phyloP scores from a whole-genome alignment of 805 yeast genomes.

The Lipomyces oligophaga region DNA sequence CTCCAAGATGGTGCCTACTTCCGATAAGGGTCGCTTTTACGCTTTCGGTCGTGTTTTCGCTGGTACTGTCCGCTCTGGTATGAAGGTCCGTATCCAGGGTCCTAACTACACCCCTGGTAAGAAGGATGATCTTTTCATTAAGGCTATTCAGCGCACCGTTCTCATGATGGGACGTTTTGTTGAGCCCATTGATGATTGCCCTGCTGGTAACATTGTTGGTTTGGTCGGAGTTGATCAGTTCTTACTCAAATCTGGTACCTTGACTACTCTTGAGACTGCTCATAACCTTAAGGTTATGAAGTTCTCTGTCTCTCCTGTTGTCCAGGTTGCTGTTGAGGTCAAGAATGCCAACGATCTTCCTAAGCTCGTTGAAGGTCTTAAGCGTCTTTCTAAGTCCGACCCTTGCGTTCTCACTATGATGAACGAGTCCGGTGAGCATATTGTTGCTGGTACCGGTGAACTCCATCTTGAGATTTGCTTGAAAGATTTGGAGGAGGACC shows the following conservation, averaged over 20 bases:
- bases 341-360: slow-evolving; percentile 99
- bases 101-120: slow-evolving; percentile 99
- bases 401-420: slow-evolving; percentile 92
- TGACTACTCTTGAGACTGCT: slow-evolving; percentile 92
- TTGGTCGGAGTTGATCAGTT: slow-evolving; percentile 99
- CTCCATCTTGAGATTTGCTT: slow-evolving; percentile 98
- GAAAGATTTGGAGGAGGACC: slow-evolving; percentile 93
- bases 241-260: slow-evolving; percentile 98
- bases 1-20: slow-evolving; percentile 99
- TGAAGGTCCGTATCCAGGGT: slow-evolving; percentile 99
- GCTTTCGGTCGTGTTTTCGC: slow-evolving; percentile 99
- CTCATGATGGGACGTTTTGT: slow-evolving; percentile 99
- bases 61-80: slow-evolving; percentile 98
- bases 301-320: slow-evolving; percentile 99
- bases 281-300: slow-evolving; percentile 99
- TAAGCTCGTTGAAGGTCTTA: slow-evolving; percentile 99
- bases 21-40: slow-evolving; percentile 99
- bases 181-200: slow-evolving; percentile 98
- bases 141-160: slow-evolving; percentile 98
- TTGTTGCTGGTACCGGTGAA: slow-evolving; percentile 99
- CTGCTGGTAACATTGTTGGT: slow-evolving; percentile 99
- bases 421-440: slow-evolving; percentile 96
- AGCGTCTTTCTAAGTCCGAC: slow-evolving; percentile 99
- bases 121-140: slow-evolving; percentile 95
- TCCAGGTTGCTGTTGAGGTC: slow-evolving; percentile 98